Evolutionary conservation across 306 rosid species (phyloP), one percentile per base, ranked within the genome.

Genomic region (Acacia confusa): DNA sequence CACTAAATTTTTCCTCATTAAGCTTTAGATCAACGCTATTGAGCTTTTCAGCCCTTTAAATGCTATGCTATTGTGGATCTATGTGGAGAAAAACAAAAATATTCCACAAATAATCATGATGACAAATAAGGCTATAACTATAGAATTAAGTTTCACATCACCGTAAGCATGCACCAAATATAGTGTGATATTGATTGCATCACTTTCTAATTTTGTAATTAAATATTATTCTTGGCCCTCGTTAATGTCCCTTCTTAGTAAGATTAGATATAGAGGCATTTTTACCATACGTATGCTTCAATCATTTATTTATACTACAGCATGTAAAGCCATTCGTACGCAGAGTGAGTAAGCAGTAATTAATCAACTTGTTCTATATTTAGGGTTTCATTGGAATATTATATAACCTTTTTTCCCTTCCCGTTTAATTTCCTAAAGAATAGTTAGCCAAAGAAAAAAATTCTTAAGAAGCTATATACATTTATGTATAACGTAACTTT

Each of bases 81-180:
- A 60, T 34, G 55, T 70, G 85, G 82, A 78, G 77, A 74, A 80
- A 79, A 86, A 2, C 32, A 15, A 77, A n/a, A 0, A 20, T 14
- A 41, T 58, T 77, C 72, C 70, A 34, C 70, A 80, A 36, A 36
- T 36, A 58, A 79, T 36, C 7, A 79, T 86, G 70, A 82, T 79
- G 66, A 36, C 73, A 75, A 69, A 63, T 63, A 75, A 55, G 69
- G 40, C 4, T 4, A 28, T 15, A 63, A 14, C 40, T 63, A 14
- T 28, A 57, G 64, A 57, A 20, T 63, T 52, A 34, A 75, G 8
- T 70, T 85, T 75, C 38, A 1, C 80, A 47, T 47, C 52, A 60
- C 2, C 52, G 73, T 75, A 71, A 82, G 44, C 68, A 64, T 30
- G 80, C 83, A 77, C 61, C 81, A 36, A 76, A 20, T 28, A 78